Percentiles rank a stretch among this genome's conserved stretches.
Evolutionary conservation across 441 rosid species (phyloP).

Genomic region (Mallotus japonicus): DNA sequence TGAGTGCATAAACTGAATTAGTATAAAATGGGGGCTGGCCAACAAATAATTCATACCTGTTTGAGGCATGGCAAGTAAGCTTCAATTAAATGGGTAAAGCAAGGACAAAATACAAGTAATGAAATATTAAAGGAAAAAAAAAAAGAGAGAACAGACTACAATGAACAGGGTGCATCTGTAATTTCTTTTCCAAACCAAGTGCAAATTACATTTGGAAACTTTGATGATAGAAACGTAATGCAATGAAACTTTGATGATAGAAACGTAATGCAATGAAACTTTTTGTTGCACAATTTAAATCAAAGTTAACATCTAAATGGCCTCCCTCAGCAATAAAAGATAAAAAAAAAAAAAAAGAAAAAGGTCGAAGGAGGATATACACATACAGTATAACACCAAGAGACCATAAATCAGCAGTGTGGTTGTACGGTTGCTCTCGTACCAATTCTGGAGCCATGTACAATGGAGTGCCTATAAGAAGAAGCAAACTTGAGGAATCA

Average conservation of each 20-base stretch:
- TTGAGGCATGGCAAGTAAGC: conserved; percentile 21
- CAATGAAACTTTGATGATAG: background rate
- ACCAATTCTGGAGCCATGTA: conserved; percentile 99
- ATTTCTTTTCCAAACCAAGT: background rate
- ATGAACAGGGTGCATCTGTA: background rate
- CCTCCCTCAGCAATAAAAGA: background rate
- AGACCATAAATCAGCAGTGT: conserved; percentile 98
- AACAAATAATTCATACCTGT: conserved; percentile 94
- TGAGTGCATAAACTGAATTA: conserved; percentile 95
- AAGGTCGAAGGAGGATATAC: background rate
- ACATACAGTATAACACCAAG: conserved; percentile 97
- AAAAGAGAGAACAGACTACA: background rate
- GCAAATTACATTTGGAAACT: background rate
- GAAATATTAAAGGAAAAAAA: background rate
- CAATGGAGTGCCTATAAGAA: conserved; percentile 74
- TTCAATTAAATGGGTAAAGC: conserved; percentile 16
- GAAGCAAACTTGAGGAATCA: conserved; percentile 6
- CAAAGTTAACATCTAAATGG: conserved; percentile 6
- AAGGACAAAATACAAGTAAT: background rate
- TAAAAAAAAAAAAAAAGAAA: background rate
- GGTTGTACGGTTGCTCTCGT: conserved; percentile 96
- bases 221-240: background rate
- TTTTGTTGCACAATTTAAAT: background rate
- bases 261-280: background rate
- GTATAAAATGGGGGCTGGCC: conserved; percentile 99